These are phyloP conservation scores for Zygotorulaspora mrakii DNA, from an alignment of 1,139 yeast genomes.

Conservation along the genomic window DNA sequence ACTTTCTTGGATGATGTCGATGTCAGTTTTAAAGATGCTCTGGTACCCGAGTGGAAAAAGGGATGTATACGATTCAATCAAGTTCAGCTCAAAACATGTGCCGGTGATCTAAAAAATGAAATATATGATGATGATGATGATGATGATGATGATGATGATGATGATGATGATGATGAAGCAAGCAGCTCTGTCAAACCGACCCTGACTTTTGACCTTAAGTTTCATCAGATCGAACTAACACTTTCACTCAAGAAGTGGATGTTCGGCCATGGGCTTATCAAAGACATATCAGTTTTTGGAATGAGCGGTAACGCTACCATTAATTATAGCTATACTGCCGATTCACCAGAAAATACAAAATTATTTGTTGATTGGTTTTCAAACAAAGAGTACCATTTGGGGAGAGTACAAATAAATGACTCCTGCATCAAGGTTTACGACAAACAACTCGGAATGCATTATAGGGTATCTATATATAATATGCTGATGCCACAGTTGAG, in stretches of 20 bases:
- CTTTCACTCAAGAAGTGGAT: slow-evolving; percentile 68
- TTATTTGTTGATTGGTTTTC: slow-evolving; percentile 38
- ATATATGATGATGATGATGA: slow-evolving; percentile 13
- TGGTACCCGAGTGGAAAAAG: slow-evolving; percentile 49
- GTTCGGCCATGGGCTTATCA: slow-evolving; percentile 61
- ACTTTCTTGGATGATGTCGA: slow-evolving; percentile 39
- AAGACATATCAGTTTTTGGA: slow-evolving; percentile 60
- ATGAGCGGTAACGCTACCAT: slow-evolving; percentile 49
- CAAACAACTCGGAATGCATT: slow-evolving; percentile 33
- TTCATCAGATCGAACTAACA: slow-evolving; percentile 55
- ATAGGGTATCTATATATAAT: slow-evolving; percentile 57
- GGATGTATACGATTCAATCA: slow-evolving; percentile 62
- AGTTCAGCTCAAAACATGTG: slow-evolving; percentile 40
- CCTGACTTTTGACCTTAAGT: slow-evolving; percentile 40
- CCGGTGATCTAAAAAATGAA: slow-evolving; percentile 29
- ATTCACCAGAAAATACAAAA: slow-evolving; percentile 34
- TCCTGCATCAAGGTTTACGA: slow-evolving; percentile 48
- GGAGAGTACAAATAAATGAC: slow-evolving; percentile 52
- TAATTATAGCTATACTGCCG: slow-evolving; percentile 18
- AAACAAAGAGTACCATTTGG: slow-evolving; percentile 46
- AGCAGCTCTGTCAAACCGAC: slow-evolving; percentile 6
- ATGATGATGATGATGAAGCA: no score
- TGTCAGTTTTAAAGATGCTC: slow-evolving; percentile 41
- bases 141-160: slow-evolving; percentile 15
- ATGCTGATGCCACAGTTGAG: slow-evolving; percentile 61